These are phyloP conservation scores for Luzula sylvatica DNA, from an alignment of 176 grass and related monocot genomes.

Conservation along the genomic window DNA sequence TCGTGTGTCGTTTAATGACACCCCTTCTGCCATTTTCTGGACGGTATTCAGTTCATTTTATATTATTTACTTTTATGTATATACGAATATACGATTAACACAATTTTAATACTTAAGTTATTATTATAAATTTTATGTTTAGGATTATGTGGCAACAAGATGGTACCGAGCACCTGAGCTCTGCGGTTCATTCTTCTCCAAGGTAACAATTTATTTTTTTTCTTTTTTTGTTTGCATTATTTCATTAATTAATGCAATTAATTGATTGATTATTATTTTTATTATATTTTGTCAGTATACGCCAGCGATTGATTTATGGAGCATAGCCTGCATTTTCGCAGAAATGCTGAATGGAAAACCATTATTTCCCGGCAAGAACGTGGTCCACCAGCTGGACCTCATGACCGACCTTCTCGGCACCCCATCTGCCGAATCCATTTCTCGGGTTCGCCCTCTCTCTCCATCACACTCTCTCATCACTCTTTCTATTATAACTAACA, in stretches of 20 bases:
- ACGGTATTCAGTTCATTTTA: slow-evolving; percentile 41
- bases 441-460: slow-evolving; percentile 37
- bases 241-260: not conserved
- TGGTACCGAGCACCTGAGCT: slow-evolving; percentile 87
- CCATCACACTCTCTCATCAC: slow-evolving; percentile 11
- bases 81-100: no score
- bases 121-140: slow-evolving; percentile 2
- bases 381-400: slow-evolving; percentile 73
- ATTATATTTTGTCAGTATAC: slow-evolving; percentile 49
- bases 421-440: slow-evolving; percentile 54
- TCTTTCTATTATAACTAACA: not conserved
- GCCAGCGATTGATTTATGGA: slow-evolving; percentile 82
- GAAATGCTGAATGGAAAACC: slow-evolving; percentile 69
- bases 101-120: not conserved
- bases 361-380: slow-evolving; percentile 76
- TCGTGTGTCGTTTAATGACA: slow-evolving; percentile 67
- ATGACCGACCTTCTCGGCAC: slow-evolving; percentile 78
- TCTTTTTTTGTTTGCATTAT: no score
- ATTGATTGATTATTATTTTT: slow-evolving; percentile 9
- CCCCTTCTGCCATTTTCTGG: slow-evolving; percentile 75
- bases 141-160: slow-evolving; percentile 85
- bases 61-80: no score
- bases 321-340: slow-evolving; percentile 78
- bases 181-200: slow-evolving; percentile 79
- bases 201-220: no score